A percentile compares a stretch with the other conserved stretches of the same genome.
Evolutionary conservation across 73 alveolate genomes (phyloP).

Genomic region (Symbiodinium natans): DNA sequence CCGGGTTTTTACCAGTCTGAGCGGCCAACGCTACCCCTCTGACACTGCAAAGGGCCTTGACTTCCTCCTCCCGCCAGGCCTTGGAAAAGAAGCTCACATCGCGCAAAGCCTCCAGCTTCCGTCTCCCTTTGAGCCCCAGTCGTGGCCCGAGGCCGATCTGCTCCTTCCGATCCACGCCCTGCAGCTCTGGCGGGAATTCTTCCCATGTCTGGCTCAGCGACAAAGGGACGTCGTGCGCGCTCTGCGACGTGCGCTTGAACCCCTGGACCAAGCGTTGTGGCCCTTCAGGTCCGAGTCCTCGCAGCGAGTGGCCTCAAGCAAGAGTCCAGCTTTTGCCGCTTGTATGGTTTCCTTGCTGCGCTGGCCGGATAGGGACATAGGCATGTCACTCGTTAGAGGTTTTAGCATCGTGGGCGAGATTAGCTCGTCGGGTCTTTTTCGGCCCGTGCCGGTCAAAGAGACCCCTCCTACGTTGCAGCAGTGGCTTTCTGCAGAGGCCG

Average conservation of each 20-base stretch:
- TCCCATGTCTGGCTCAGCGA: background rate
- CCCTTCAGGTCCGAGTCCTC: background rate
- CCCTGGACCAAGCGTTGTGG: background rate
- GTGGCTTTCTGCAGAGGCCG: background rate
- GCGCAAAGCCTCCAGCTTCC: background rate
- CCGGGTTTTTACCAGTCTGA: background rate
- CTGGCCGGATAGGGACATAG: background rate
- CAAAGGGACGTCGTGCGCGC: background rate
- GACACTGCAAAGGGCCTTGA: background rate
- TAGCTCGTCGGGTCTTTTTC: background rate
- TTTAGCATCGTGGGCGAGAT: conserved; percentile 15
- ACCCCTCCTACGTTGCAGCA: background rate
- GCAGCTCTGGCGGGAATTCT: background rate
- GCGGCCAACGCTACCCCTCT: background rate
- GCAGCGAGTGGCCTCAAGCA: background rate
- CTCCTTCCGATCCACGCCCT: background rate
- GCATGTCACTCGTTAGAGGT: background rate
- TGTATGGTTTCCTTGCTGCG: background rate
- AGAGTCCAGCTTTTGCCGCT: background rate
- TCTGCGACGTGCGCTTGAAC: background rate
- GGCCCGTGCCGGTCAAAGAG: background rate
- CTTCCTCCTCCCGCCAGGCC: background rate
- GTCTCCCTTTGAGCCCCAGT: background rate
- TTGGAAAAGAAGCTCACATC: background rate
- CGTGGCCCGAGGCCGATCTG: conserved; percentile 3